Evolutionary conservation across 2,329 filamentous ascomycete species (phyloP), one percentile per base, ranked within the genome.

Genomic region (Paecilomyces niveus): DNA sequence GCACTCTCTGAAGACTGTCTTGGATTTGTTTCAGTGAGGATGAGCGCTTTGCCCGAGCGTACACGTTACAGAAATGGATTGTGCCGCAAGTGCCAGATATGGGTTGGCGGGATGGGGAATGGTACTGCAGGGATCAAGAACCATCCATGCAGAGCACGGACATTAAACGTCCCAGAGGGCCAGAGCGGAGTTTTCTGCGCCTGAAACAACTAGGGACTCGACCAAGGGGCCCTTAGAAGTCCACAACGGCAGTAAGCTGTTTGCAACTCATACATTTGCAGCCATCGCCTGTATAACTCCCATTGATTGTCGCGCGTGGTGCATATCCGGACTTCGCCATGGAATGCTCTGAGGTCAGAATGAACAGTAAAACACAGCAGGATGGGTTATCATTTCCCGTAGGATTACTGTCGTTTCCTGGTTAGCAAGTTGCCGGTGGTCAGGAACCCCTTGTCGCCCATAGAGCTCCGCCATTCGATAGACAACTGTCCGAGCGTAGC

Each of bases 361-460:
- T 2, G 35, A 45, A n/a, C 15, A 18, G 15, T n/a, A 45, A n/a
- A 7, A 21, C 7, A n/a, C 6, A n/a, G n/a, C 2, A 45, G n/a
- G 15, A 9, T 45, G n/a, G 39, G 32, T 13, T 22, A 52, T 52
- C 35, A 10, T 53, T 53, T 29, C 53, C 29, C 26, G 54, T 3
- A 39, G 49, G 5, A 29, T 33, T 26, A 18, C 55, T 59, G 65
- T 58, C 73, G 71, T 66, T 73, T 76, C 63, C 77, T 73, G 29
- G 76, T 79, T 65, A 78, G 68, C 56, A 96, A 77, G 80, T 89
- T 93, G 9, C 92, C 92, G 6, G 94, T 99, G 52, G 88, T 91
- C 70, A 99, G 78, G 66, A 86, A 92, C 0, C 94, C 94, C 66
- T 85, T 84, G 74, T 93, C 94, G 0, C 94, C 94, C 88, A 97